Percentiles rank a stretch among this genome's conserved stretches.
Evolutionary conservation across 139 green algal species (phyloP).

Genomic region (Tetraselmis striata): DNA sequence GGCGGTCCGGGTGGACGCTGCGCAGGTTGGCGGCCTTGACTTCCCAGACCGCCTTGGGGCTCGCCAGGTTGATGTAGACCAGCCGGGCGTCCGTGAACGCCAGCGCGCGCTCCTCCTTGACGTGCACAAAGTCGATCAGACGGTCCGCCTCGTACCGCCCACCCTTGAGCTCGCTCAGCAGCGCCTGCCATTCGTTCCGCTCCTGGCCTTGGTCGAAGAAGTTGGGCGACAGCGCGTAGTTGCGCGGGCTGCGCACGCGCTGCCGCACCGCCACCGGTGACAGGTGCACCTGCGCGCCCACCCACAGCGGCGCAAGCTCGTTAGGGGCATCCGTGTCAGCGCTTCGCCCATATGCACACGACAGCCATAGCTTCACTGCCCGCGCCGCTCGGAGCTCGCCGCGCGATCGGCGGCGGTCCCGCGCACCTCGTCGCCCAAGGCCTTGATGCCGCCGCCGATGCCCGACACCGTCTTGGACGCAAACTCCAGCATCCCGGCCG

Average conservation of each 20-base stretch:
- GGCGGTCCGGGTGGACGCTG: background rate
- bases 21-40: slow-evolving; percentile 18
- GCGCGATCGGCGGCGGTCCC: too few relatives aligned
- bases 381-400: background rate
- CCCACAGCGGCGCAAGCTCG: background rate
- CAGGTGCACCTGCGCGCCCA: background rate
- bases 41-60: slow-evolving; percentile 19
- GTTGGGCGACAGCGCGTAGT: background rate
- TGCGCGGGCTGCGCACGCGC: background rate
- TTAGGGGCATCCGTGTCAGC: slow-evolving; percentile 3
- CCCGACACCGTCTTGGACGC: slow-evolving; percentile 29
- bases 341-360: background rate
- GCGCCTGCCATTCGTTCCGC: slow-evolving; percentile 4
- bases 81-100: slow-evolving; percentile 21
- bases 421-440: slow-evolving; percentile 12
- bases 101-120: slow-evolving; percentile 32
- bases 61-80: slow-evolving; percentile 28
- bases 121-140: slow-evolving; percentile 33
- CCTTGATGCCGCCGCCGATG: slow-evolving; percentile 33
- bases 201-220: background rate
- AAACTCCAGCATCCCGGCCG: slow-evolving; percentile 37
- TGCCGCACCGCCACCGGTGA: background rate
- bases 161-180: slow-evolving; percentile 7
- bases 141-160: slow-evolving; percentile 13
- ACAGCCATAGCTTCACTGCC: background rate